Evolutionary conservation across 306 rosid species (phyloP).

Genomic region (Casuarina cunninghamiana): DNA sequence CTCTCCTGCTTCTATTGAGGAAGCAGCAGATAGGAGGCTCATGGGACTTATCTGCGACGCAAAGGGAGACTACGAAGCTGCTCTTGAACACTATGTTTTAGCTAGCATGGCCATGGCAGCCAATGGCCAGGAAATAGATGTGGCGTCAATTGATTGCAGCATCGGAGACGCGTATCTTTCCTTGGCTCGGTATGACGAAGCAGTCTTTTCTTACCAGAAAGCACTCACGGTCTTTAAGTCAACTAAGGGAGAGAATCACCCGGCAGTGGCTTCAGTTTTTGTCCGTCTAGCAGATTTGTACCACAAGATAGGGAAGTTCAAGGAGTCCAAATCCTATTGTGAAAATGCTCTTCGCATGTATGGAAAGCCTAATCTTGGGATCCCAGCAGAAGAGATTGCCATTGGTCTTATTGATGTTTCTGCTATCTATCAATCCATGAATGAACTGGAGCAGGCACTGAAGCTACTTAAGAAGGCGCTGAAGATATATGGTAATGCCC

Average conservation of each 20-base stretch:
- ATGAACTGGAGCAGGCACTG: conserved; percentile 66
- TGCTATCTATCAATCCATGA: conserved; percentile 78
- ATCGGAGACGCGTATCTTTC: conserved; percentile 76
- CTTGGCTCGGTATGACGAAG: conserved; percentile 78
- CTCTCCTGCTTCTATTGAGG: conserved; percentile 62
- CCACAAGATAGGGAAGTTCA: conserved; percentile 77
- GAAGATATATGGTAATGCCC: conserved; percentile 53
- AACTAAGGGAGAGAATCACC: conserved; percentile 72
- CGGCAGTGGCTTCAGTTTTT: conserved; percentile 72
- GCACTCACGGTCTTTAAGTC: conserved; percentile 68
- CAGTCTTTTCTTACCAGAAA: conserved; percentile 71
- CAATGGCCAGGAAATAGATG: conserved; percentile 56
- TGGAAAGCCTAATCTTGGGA: conserved; percentile 56
- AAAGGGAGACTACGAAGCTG: conserved; percentile 81
- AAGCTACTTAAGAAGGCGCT: conserved; percentile 78
- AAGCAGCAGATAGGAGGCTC: conserved; percentile 78
- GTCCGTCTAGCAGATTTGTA: conserved; percentile 77
- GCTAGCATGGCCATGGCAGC: conserved; percentile 83
- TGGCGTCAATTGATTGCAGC: conserved; percentile 75
- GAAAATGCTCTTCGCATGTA: conserved; percentile 72
- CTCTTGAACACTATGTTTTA: conserved; percentile 76
- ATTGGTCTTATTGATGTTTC: conserved; percentile 77
- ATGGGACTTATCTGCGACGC: conserved; percentile 86
- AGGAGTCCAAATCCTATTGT: conserved; percentile 73
- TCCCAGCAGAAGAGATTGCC: conserved; percentile 71